Conservation (phyloP, 352 stramenopile species). For the Pythium insidiosum region DNA sequence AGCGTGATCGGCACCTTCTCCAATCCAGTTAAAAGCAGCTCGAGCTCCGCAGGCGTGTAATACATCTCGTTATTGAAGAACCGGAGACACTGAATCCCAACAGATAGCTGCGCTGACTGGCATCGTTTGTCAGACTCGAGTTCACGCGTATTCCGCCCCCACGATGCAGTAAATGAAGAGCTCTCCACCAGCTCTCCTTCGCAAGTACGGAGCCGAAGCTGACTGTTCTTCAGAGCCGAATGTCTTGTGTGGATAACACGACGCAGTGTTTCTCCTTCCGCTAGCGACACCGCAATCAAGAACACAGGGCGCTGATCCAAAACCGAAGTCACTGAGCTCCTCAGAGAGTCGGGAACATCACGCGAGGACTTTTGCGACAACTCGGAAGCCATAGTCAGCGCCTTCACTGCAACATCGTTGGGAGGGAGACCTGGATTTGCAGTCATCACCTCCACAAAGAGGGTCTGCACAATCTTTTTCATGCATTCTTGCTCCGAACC, state of each 20-base stretch:
- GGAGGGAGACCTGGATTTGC: conserved; percentile 26
- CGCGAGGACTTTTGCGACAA: conserved; percentile 12
- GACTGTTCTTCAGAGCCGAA: conserved; percentile 54
- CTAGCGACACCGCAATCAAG: conserved; percentile 94
- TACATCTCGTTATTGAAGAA: conserved; percentile 99
- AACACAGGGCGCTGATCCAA: conserved; percentile 57
- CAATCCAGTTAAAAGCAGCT: conserved; percentile 83
- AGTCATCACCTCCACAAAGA: conserved; percentile 48
- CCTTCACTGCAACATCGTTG: conserved; percentile 69
- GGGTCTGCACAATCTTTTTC: conserved; percentile 49
- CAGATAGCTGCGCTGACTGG: conserved; percentile 24
- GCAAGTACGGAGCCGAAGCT: conserved; percentile 67
- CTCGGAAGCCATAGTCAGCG: conserved; percentile 19
- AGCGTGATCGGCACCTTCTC: conserved; percentile 43
- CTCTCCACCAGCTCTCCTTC: conserved; percentile 78
- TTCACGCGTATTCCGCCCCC: conserved; percentile 17
- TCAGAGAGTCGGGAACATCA: conserved; percentile 22
- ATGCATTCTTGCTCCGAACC: conserved; percentile 64
- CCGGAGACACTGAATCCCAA: conserved; percentile 85
- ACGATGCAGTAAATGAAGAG: conserved; percentile 61
- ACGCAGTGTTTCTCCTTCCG: conserved; percentile 96
- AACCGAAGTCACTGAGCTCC: conserved; percentile 26
- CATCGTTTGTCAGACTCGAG: background rate
- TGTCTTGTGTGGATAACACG: conserved; percentile 92
- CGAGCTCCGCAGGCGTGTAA: conserved; percentile 92